Evolutionary conservation across 768 basidiomycete species (phyloP), one percentile per base, ranked within the genome.

Genomic region (Panaeolus cyanescens): DNA sequence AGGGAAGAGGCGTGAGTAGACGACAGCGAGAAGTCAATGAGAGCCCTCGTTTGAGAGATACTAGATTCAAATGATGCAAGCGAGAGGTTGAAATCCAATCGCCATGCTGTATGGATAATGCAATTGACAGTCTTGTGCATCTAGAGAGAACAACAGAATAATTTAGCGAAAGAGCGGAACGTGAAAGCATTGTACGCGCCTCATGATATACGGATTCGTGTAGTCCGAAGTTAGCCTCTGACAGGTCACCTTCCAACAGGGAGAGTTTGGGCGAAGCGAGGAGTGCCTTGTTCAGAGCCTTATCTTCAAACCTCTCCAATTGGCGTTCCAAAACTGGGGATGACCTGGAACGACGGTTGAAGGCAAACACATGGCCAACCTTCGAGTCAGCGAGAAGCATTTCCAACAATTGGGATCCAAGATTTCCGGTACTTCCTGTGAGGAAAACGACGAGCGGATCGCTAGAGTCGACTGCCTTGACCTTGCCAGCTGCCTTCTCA

Each of bases 31-130:
- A 83, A 70, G 40, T 82, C 77, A 37, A 85, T 69, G 19, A 86
- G 72, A 63, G 80, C 79, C 30, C 81, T 74, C 3, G 78, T 81
- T 25, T 81, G 80, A 19, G 68, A 71, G 32, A 87, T 71, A 63
- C 83, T 79, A 4, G 77, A 63, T 61, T 85, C 83, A 57, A 85
- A 86, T 3, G 83, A 84, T 0, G 75, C 70, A 31, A 85, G 68
- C 10, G 77, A 74, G 1, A 84, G 74, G 59, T 83, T 83, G 70
- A 86, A 77, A 59, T 76, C 70, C 22, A 78, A 69, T n/a, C 69
- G 71, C 81, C 81, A 82, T 3, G 80, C 79, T 3, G 71, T 78
- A 57, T 81, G 80, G 20, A 81, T 75, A 54, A 81, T 69, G 25
- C 75, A 32, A 2, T 74, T 75, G 30, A 79, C 67, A 0, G 75